Conservation (phyloP, 1,139 yeast species). For the Pichia sp. region DNA sequence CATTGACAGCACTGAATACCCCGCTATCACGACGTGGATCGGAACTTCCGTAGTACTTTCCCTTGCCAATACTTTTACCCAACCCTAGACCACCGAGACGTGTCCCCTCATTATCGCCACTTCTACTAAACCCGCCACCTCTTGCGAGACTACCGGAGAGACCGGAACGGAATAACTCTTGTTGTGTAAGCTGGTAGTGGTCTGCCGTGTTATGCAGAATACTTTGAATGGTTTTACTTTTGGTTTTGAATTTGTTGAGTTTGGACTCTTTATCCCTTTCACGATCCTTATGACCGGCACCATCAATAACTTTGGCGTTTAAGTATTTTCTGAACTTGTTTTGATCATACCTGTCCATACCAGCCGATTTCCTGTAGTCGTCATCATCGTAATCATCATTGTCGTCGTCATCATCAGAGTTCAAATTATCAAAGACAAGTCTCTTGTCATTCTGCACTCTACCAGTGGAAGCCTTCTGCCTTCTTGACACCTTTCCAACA, state of each 20-base stretch:
- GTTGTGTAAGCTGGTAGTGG: conserved; percentile 16
- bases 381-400: conserved; percentile 3
- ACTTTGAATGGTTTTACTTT: conserved; percentile 21
- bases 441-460: background rate
- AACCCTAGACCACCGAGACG: too few relatives aligned
- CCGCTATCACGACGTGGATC: too few relatives aligned
- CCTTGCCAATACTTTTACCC: too few relatives aligned
- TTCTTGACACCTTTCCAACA: too few relatives aligned
- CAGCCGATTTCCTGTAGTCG: background rate
- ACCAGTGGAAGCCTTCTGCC: too few relatives aligned
- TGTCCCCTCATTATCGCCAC: conserved; percentile 13
- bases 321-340: background rate
- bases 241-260: conserved; percentile 17
- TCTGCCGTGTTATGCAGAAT: conserved; percentile 21
- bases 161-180: conserved; percentile 9
- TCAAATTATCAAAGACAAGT: conserved; percentile 10
- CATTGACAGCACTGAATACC: too few relatives aligned
- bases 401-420: conserved; percentile 14
- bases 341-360: conserved; percentile 1
- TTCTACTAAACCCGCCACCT: background rate
- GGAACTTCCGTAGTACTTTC: too few relatives aligned
- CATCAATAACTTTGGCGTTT: background rate
- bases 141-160: background rate
- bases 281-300: background rate
- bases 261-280: conserved; percentile 14